These are phyloP conservation scores for Cryptococcus neoformans DNA, from an alignment of 1,284 basidiomycete genomes.

Conservation along the genomic window DNA sequence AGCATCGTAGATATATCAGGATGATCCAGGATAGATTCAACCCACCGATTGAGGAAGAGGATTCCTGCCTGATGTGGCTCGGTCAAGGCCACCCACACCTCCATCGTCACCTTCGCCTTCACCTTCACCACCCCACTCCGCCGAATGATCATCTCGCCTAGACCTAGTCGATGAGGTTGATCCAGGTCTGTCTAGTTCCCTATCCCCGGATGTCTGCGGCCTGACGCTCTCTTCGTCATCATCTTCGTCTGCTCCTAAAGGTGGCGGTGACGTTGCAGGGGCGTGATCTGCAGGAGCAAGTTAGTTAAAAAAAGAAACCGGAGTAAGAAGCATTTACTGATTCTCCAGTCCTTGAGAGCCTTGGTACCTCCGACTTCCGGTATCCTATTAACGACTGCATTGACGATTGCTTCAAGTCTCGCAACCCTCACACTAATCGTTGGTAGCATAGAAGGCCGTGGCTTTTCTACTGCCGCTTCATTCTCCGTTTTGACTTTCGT, in stretches of 20 bases:
- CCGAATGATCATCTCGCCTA: constrained; percentile 10
- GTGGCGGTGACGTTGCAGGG: constrained; percentile 28
- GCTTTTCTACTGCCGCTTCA: neutral
- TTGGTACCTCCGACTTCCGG: constrained; percentile 27
- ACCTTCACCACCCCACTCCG: constrained; percentile 13
- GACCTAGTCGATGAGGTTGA: constrained; percentile 9
- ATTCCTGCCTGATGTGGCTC: constrained; percentile 29
- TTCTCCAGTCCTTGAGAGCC: constrained; percentile 38
- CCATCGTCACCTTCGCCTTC: constrained; percentile 17
- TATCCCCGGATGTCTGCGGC: neutral
- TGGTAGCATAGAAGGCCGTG: constrained; percentile 23
- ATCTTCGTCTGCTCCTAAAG: constrained; percentile 8
- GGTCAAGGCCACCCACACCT: constrained; percentile 25
- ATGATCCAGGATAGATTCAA: neutral
- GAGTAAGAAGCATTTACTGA: constrained; percentile 25
- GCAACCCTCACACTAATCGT: constrained; percentile 30
- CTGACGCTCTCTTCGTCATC: constrained; percentile 1
- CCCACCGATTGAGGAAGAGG: constrained; percentile 37
- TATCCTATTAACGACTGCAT: constrained; percentile 37
- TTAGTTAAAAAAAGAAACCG: neutral
- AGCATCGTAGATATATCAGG: neutral
- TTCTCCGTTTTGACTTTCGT: neutral
- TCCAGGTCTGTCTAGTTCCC: constrained; percentile 3
- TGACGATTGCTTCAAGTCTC: constrained; percentile 38
- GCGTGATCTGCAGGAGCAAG: constrained; percentile 25